phyloP scores from a whole-genome alignment of 2,329 filamentous ascomycete genomes.

The Aspergillus tanneri region DNA sequence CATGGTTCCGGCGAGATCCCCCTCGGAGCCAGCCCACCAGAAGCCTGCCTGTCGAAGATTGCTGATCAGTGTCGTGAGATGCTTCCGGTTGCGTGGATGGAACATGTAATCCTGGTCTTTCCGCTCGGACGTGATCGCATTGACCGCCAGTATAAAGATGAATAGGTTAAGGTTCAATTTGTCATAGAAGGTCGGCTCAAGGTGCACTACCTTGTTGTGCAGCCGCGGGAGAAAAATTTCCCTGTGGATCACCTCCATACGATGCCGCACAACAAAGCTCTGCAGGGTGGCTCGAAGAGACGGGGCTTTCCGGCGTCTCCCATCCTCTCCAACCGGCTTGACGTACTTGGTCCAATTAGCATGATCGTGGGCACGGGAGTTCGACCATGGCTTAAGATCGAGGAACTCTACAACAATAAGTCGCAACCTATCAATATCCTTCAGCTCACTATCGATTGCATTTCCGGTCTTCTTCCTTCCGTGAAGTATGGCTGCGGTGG shows the following conservation, averaged over 20 bases:
- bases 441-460: constrained; percentile 54
- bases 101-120: constrained; percentile 87
- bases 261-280: constrained; percentile 78
- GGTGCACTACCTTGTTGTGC: constrained; percentile 66
- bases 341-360: constrained; percentile 74
- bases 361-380: constrained; percentile 57
- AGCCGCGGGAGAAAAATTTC: constrained; percentile 68
- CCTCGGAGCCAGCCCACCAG: constrained; percentile 75
- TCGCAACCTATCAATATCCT: constrained; percentile 66
- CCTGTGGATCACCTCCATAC: constrained; percentile 65
- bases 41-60: constrained; percentile 84
- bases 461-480: constrained; percentile 40
- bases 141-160: constrained; percentile 77
- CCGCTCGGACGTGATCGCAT: constrained; percentile 83
- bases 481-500: constrained; percentile 32
- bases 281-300: constrained; percentile 68
- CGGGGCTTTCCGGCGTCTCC: constrained; percentile 44
- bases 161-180: constrained; percentile 81
- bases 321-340: constrained; percentile 58
- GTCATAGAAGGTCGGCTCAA: constrained; percentile 83
- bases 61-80: constrained; percentile 66
- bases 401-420: constrained; percentile 69
- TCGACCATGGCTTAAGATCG: constrained; percentile 75
- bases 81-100: constrained; percentile 68
- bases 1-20: constrained; percentile 63